Evolutionary conservation across 768 basidiomycete species (phyloP), one percentile per base, ranked within the genome.

Genomic region (Pleurotus djamor): DNA sequence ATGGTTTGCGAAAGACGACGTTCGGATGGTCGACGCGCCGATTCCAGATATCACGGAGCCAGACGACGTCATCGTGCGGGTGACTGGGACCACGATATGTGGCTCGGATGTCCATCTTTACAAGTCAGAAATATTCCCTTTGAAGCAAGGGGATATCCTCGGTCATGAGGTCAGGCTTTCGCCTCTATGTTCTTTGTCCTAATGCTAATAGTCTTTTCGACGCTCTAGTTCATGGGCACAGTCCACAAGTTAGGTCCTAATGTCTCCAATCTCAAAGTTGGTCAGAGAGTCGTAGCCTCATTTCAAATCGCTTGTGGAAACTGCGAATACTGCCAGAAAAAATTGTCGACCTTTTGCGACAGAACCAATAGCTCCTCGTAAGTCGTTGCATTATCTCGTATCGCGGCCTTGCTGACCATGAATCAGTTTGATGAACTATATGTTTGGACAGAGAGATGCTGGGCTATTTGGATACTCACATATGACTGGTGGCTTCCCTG

Each of bases 221-320:
- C 37, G 16, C 56, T 47, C 0, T 47, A 85, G 80, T 84, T 84
- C 68, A 88, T 88, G 85, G 89, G 89, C 2, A 70, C 81, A 37
- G 82, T 91, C 35, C 86, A 89, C 61, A 78, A 81, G 55, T 74
- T 90, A 37, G 89, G 90, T 0, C 79, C 83, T 0, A 81, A 77
- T 57, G 85, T 91, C n/a, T 82, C 70, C 41, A 83, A 85, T 49
- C 70, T 90, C 59, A 72, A 79, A 34, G 63, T 75, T 10, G 91
- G 90, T 16, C 84, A 92, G 65, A 82, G 89, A 21, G 89, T 91
- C 57, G 90, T 92, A n/a, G 81, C 83, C 0, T 86, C 85, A 2
- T 92, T 92, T 83, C 88, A 91, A 67, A 85, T 88, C 55, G 87
- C 88, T 0, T 91, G 89, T 64, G 88, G 90, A 2, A 78, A 81